Base-by-base conservation (phyloP, 2,329 filamentous ascomycete genomes). In the Xylariales sp. region DNA sequence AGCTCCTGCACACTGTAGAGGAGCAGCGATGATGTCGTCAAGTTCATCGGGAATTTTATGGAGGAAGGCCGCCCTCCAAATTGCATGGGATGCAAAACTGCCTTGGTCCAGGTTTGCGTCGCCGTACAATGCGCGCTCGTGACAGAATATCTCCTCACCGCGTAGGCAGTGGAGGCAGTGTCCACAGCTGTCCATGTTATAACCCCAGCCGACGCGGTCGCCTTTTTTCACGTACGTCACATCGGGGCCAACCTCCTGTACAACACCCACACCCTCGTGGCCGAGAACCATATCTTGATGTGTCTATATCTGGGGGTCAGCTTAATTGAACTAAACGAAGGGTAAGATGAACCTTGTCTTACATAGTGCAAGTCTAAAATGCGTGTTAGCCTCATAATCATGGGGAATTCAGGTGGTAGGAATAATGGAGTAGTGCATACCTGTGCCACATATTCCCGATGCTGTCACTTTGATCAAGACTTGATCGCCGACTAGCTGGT, bases 361-460 rank as follows among this genome's bases (percentile, higher is more conserved):
- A n/a, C n/a, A n/a, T n/a, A n/a, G n/a, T n/a, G n/a, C n/a, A n/a
- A n/a, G n/a, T n/a, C n/a, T n/a, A n/a, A n/a, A n/a, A n/a, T n/a
- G n/a, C n/a, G n/a, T n/a, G n/a, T n/a, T n/a, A n/a, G n/a, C n/a
- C n/a, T n/a, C n/a, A n/a, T n/a, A n/a, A n/a, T n/a, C n/a, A n/a
- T n/a, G n/a, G n/a, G n/a, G n/a, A n/a, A n/a, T n/a, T n/a, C n/a
- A n/a, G n/a, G n/a, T n/a, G n/a, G n/a, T n/a, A n/a, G n/a, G n/a
- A n/a, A n/a, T 57, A 6, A 25, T 39, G 45, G 40, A 53, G 39
- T 55, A 62, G 44, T 63, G 58, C 6, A 59, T 47, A 42, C 62
- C 59, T 38, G 82, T 85, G 34, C 76, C 78, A 56, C 83, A 86
- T 36, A 85, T 64, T 20, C 83, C 82, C 3, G 79, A 82, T 41